Percentiles rank a stretch among this genome's conserved stretches.
Conservation (phyloP, 805 yeast genomes). For the Jamesozyma hellenica region DNA sequence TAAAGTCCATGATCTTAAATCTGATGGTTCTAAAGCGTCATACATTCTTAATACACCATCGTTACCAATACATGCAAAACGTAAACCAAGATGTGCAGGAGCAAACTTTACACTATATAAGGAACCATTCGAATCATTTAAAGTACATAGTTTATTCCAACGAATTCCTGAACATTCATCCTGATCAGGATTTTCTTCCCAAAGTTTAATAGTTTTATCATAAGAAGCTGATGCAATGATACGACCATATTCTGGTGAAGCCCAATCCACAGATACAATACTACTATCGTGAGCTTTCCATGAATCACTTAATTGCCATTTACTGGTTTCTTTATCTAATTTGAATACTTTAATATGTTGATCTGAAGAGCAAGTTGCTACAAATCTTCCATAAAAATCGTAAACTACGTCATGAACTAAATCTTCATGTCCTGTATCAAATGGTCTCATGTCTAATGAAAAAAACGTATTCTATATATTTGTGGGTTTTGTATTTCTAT, state of each 20-base stretch:
- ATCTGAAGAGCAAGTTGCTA: constrained; percentile 93
- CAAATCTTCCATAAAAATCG: constrained; percentile 83
- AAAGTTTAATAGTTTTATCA: constrained; percentile 78
- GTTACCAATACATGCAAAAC: constrained; percentile 77
- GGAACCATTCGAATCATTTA: constrained; percentile 84
- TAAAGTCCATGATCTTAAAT: constrained; percentile 70
- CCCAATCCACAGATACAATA: constrained; percentile 78
- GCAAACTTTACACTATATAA: constrained; percentile 84
- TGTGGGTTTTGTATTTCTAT: not conserved
- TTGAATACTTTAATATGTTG: constrained; percentile 88
- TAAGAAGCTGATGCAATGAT: constrained; percentile 80
- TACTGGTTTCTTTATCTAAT: constrained; percentile 44
- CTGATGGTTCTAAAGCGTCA: constrained; percentile 85
- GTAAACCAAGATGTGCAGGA: constrained; percentile 71
- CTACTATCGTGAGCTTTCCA: constrained; percentile 95
- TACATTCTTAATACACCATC: constrained; percentile 81
- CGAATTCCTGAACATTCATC: constrained; percentile 68
- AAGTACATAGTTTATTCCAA: constrained; percentile 66
- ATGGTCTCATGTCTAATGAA: constrained; percentile 52
- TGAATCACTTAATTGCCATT: constrained; percentile 77
- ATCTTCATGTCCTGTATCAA: constrained; percentile 87
- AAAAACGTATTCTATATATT: not conserved
- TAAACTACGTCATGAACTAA: constrained; percentile 82
- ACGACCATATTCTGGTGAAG: constrained; percentile 88
- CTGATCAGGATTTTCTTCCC: constrained; percentile 85